phyloP scores from a whole-genome alignment of 805 yeast species.

The Lachancea waltii region DNA sequence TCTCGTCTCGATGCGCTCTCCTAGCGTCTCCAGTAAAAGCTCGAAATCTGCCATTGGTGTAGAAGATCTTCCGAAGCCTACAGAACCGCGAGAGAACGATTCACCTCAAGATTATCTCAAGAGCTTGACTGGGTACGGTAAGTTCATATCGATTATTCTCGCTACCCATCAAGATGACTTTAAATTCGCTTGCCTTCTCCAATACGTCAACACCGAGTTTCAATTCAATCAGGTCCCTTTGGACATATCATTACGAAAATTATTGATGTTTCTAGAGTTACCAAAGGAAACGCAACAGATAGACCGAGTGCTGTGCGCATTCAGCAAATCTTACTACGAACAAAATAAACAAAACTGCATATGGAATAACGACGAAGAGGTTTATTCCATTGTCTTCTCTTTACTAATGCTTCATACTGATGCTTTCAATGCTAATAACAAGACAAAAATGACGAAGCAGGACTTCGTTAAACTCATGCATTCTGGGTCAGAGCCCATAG shows the following conservation, averaged over 20 bases:
- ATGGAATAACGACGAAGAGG: slow-evolving; percentile 42
- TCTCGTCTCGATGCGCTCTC: slow-evolving; percentile 31
- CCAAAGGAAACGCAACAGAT: slow-evolving; percentile 76
- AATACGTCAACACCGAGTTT: slow-evolving; percentile 34
- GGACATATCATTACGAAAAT: slow-evolving; percentile 57
- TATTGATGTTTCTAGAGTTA: slow-evolving; percentile 50
- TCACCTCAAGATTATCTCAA: slow-evolving; percentile 25
- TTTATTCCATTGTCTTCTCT: slow-evolving; percentile 58
- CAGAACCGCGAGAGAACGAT: slow-evolving; percentile 27
- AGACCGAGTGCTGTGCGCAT: slow-evolving; percentile 55
- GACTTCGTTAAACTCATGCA: slow-evolving; percentile 51
- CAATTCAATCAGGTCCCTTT: slow-evolving; percentile 50
- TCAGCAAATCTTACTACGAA: slow-evolving; percentile 46
- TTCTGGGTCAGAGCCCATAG: slow-evolving; percentile 27
- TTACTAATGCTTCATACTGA: slow-evolving; percentile 71
- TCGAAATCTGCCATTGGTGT: slow-evolving; percentile 11
- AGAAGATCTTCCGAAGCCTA: slow-evolving; percentile 24
- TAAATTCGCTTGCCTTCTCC: slow-evolving; percentile 22
- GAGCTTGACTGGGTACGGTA: slow-evolving; percentile 29
- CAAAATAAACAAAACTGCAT: slow-evolving; percentile 19
- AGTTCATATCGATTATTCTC: slow-evolving; percentile 29
- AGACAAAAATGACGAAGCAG: slow-evolving; percentile 55
- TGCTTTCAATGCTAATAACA: slow-evolving; percentile 59
- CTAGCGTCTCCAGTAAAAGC: slow-evolving; percentile 17
- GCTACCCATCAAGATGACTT: slow-evolving; percentile 26